Evolutionary conservation across 2,329 filamentous ascomycete genomes (phyloP), one percentile per base, ranked within the genome.

Genomic region (Lachnellula suecica): DNA sequence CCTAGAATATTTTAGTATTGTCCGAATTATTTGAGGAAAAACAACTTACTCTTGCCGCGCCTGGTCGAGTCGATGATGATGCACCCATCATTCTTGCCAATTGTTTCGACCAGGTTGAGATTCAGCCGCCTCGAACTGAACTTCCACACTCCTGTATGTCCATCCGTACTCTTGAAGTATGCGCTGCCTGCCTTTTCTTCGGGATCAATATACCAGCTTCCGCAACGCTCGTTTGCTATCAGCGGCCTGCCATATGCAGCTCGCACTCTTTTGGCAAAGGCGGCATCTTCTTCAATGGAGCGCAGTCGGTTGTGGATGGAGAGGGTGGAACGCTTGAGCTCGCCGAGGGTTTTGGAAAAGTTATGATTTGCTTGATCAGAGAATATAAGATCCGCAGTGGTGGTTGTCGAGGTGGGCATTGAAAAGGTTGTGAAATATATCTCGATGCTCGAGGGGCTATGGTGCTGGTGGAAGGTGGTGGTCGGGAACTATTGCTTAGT

Each of bases 91-190:
- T 82, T 67, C 51, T 74, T 65, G 55, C 80, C 83, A 49, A 93
- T 78, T 37, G 92, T 64, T 29, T 84, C 78, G 45, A 97, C 69
- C 15, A 97, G 68, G 59, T 96, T 89, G 63, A 96, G 67, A 67
- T 99, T 99, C 64, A 97, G 72, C 59, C 94, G 79, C 57, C 94
- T 76, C 20, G 87, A 81, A 71, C 89, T 96, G 67, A 97, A 96
- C 56, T 85, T 82, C 94, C 94, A 99, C 65, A 95, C 85, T 8
- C 89, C 86, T 47, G 85, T 84, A 69, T 99, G 94, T 1, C 94
- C 94, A 72, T 99, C 94, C 2, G 94, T 99, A 71, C 90, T 96
- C 77, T 99, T 99, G 73, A 97, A 99, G 72, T 97, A 99, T 27
- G 88, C 89, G 59, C 88, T 91, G 27, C 82, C 88, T 1, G 68